These are phyloP conservation scores for Phycomyces blakesleeanus DNA, from an alignment of 192 early-diverging fungal genomes.

Conservation along the genomic window DNA sequence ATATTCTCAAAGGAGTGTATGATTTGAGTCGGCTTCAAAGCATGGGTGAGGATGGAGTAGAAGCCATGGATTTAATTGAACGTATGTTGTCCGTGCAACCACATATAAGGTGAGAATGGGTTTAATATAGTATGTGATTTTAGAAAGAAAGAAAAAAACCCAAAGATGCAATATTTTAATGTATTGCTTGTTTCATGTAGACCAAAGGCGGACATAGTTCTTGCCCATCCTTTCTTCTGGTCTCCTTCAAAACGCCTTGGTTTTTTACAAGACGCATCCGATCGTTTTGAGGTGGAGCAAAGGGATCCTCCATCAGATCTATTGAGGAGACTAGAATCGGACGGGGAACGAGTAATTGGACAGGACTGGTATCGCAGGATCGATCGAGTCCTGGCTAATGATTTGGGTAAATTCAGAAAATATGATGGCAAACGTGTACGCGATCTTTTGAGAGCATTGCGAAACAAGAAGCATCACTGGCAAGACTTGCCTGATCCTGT, in stretches of 20 bases:
- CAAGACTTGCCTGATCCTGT: conserved; percentile 82
- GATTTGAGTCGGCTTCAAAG: conserved; percentile 70
- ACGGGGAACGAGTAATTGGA: conserved; percentile 58
- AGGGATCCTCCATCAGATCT: conserved; percentile 65
- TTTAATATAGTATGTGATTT: too few species aligned
- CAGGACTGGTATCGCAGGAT: conserved; percentile 74
- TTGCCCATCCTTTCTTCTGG: conserved; percentile 97
- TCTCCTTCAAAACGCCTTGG: conserved; percentile 72
- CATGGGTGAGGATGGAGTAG: conserved; percentile 66
- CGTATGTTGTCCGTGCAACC: conserved; percentile 83
- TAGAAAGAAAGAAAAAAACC: too few species aligned
- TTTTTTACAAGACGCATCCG: conserved; percentile 94
- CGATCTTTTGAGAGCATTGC: conserved; percentile 84
- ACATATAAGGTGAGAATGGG: conserved; percentile 55
- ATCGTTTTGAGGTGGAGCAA: conserved; percentile 89
- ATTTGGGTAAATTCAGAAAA: conserved; percentile 89
- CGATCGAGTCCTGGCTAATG: conserved; percentile 67
- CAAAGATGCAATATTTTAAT: too few species aligned
- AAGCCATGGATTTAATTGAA: conserved; percentile 87
- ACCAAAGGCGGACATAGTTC: conserved; percentile 69
- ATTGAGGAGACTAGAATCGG: conserved; percentile 61
- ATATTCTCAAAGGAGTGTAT: conserved; percentile 77
- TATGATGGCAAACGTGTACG: conserved; percentile 82
- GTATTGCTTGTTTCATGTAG: conserved; percentile 37
- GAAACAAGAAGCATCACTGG: conserved; percentile 99